Percentiles rank a stretch among this genome's conserved stretches.
Evolutionary conservation across 805 yeast genomes (phyloP).

Genomic region (Lachancea dasiensis): DNA sequence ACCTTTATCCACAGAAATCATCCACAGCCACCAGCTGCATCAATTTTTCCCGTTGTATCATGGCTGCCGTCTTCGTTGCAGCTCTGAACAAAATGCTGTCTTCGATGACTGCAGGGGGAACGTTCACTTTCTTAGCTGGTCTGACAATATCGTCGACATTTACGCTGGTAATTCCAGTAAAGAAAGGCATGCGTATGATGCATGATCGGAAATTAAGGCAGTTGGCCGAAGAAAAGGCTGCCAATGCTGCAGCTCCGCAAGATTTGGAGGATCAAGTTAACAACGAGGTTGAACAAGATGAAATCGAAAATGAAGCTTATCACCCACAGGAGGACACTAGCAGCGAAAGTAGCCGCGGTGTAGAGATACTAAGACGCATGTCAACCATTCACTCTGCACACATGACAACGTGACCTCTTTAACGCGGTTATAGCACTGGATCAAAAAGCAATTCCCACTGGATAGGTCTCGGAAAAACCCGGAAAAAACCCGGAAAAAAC

Average conservation of each 20-base stretch:
- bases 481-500: slow-evolving; percentile 2
- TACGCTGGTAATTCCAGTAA: slow-evolving; percentile 26
- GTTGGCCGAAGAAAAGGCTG: not conserved
- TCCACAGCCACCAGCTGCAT: slow-evolving; percentile 71
- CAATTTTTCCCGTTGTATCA: slow-evolving; percentile 66
- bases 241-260: not conserved
- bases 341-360: not conserved
- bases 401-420: slow-evolving; percentile 1
- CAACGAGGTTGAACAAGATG: not conserved
- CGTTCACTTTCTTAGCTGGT: slow-evolving; percentile 65
- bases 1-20: slow-evolving; percentile 60
- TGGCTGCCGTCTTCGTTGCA: slow-evolving; percentile 66
- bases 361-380: slow-evolving; percentile 3
- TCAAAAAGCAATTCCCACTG: too few species aligned
- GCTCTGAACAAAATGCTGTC: slow-evolving; percentile 55
- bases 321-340: not conserved
- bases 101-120: slow-evolving; percentile 63
- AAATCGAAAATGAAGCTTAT: not conserved
- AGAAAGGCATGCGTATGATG: slow-evolving; percentile 22
- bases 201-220: not conserved
- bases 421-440: too few species aligned
- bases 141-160: slow-evolving; percentile 32
- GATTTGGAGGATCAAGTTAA: not conserved
- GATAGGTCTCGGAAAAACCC: slow-evolving; percentile 2
- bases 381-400: slow-evolving; percentile 2